phyloP scores from a whole-genome alignment of 805 yeast genomes.

The Sungouiozyma intestinalis region DNA sequence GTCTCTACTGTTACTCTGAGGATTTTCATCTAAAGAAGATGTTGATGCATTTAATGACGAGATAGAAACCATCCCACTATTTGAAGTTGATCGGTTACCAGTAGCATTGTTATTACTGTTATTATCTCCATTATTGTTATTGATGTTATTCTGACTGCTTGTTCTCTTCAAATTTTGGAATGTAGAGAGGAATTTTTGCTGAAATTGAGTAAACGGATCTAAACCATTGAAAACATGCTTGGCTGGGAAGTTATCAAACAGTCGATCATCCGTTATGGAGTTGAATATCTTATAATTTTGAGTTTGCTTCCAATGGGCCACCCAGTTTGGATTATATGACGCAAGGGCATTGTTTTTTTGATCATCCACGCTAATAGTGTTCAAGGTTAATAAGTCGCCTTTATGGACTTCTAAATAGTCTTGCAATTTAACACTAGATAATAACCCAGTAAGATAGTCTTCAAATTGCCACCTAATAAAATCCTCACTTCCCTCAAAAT shows the following conservation, averaged over 20 bases:
- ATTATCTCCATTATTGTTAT: not conserved
- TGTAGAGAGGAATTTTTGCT: slow-evolving; percentile 24
- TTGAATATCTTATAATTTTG: slow-evolving; percentile 47
- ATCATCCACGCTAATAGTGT: slow-evolving; percentile 21
- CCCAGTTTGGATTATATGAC: slow-evolving; percentile 37
- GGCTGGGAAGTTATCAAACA: slow-evolving; percentile 53
- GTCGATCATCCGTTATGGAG: slow-evolving; percentile 51
- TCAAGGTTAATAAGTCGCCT: slow-evolving; percentile 29
- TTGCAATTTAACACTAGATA: slow-evolving; percentile 62
- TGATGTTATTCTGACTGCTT: slow-evolving; percentile 3
- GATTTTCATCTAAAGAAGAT: slow-evolving; percentile 1
- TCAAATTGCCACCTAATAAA: slow-evolving; percentile 81
- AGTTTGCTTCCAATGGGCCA: slow-evolving; percentile 44
- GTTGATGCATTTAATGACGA: not conserved
- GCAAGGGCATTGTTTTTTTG: slow-evolving; percentile 28
- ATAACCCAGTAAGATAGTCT: slow-evolving; percentile 70
- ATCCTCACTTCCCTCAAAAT: slow-evolving; percentile 72
- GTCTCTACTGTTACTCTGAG: slow-evolving; percentile 7
- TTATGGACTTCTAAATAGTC: slow-evolving; percentile 38
- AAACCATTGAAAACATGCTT: slow-evolving; percentile 27
- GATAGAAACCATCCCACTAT: not conserved
- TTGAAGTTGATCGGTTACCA: not conserved
- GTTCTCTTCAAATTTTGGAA: slow-evolving; percentile 24
- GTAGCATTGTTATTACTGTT: not conserved
- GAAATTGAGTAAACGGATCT: slow-evolving; percentile 21